Base-by-base conservation (phyloP, 345 rosid species). In the Eucalyptus brandiana region DNA sequence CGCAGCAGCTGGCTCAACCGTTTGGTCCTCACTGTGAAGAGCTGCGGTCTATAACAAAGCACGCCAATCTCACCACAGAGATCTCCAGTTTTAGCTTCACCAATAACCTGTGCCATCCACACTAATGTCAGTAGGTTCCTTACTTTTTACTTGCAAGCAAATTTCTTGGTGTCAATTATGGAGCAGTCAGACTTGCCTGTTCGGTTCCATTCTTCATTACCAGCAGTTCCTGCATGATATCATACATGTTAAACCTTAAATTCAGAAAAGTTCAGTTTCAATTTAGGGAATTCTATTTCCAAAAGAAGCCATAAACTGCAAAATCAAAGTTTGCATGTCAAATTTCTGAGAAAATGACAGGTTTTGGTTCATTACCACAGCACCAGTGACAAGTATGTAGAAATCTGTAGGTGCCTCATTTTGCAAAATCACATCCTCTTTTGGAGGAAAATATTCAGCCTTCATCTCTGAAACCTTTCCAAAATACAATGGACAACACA, bases 61-160 rank as follows among this genome's bases (percentile, higher is more conserved):
- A 98, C 97, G 13, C 99, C 99, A 34, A 96, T 94, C 94, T 98
- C 99, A 44, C 99, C 99, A 86, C 95, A 90, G 50, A 97, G 91
- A 54, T 97, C 98, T 67, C 99, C 98, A 28, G 96, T 91, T 92
- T 90, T 94, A 32, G 95, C 96, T 93, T 94, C 97, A 53, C 92
- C 93, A 89, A 96, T 93, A 91, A 91, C 94, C 99, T 96, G 94
- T 89, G 93, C 45, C 40, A 28, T 34, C 37, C 19, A 87, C 58
- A 47, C 3, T 53, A 72, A 44, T 19, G 21, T 87, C 17, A n/a
- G 18, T 10, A 76, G 5, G 85, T 40, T 76, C 85, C 85, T 40
- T 76, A 40, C 47, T 40, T 76, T 87, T 34, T 69, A 24, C 48
- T 87, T 48, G 30, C 44, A 16, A 7, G 53, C 50, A 24, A 45